Evolutionary conservation across 768 basidiomycete species (phyloP).

Genomic region (Boletus rubroflammeus): DNA sequence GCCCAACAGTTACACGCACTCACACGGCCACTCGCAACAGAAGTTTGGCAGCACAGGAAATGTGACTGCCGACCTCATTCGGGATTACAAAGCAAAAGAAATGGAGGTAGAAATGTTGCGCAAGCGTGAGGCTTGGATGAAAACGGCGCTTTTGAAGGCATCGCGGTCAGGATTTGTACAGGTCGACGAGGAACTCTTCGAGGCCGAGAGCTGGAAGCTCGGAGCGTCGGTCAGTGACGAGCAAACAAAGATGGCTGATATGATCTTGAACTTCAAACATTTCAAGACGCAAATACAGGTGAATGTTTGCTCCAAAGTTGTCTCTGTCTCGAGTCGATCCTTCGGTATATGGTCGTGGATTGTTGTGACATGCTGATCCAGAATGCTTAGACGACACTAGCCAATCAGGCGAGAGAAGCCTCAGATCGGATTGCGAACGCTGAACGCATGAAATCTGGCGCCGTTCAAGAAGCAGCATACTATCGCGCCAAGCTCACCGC

Average conservation of each 20-base stretch:
- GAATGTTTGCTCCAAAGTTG: constrained; percentile 21
- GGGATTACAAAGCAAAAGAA: constrained; percentile 81
- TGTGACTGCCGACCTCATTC: constrained; percentile 69
- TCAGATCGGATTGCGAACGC: constrained; percentile 79
- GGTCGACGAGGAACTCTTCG: constrained; percentile 48
- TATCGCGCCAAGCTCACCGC: constrained; percentile 94
- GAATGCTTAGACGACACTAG: constrained; percentile 55
- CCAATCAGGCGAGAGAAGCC: constrained; percentile 69
- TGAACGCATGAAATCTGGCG: constrained; percentile 70
- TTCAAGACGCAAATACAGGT: constrained; percentile 87
- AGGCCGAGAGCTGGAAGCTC: constrained; percentile 33
- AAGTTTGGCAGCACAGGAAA: constrained; percentile 58
- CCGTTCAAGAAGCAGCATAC: constrained; percentile 91
- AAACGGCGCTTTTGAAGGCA: constrained; percentile 72
- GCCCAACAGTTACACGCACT: constrained; percentile 47
- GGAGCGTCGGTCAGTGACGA: constrained; percentile 37
- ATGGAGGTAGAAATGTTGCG: constrained; percentile 72
- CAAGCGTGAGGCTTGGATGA: constrained; percentile 84
- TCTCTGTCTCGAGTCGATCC: neutral
- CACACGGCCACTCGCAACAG: constrained; percentile 34
- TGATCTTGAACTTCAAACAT: constrained; percentile 81
- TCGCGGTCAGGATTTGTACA: constrained; percentile 74
- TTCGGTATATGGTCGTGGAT: neutral
- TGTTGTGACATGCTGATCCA: constrained; percentile 9
- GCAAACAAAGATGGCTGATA: constrained; percentile 57